Conservation (phyloP, 2,329 filamentous ascomycete genomes). For the Fusarium staphyleae region DNA sequence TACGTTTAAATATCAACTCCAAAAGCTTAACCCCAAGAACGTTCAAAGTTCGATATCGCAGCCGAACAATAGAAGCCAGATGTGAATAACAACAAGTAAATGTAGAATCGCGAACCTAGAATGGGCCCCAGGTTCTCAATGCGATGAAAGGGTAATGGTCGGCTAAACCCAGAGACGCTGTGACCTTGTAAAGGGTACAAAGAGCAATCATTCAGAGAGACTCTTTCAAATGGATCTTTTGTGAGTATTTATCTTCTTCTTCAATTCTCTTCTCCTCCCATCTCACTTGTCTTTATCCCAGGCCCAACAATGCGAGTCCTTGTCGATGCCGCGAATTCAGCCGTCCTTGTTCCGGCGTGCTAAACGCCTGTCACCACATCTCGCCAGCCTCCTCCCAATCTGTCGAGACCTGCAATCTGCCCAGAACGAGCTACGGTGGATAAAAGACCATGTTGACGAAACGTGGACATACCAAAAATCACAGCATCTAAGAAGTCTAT, state of each 20-base stretch:
- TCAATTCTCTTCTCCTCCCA: neutral
- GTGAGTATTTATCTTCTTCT: neutral
- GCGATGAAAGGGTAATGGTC: constrained; percentile 41
- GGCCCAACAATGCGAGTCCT: constrained; percentile 19
- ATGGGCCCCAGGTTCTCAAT: constrained; percentile 16
- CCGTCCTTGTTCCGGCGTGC: constrained; percentile 64
- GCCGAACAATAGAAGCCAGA: constrained; percentile 5
- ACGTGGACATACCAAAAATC: constrained; percentile 21
- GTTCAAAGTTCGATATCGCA: constrained; percentile 7
- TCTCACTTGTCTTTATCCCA: neutral
- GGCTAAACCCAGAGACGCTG: constrained; percentile 33
- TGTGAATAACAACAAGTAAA: constrained; percentile 22
- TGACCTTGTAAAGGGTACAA: neutral
- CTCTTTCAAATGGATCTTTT: neutral
- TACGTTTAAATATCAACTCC: neutral
- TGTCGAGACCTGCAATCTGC: constrained; percentile 71
- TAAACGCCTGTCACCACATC: constrained; percentile 59
- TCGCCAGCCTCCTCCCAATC: constrained; percentile 67
- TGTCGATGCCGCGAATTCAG: constrained; percentile 68
- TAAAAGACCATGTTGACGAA: constrained; percentile 64
- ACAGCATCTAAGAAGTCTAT: constrained; percentile 50
- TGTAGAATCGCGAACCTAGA: constrained; percentile 21
- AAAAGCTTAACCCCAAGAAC: neutral
- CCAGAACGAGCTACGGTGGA: constrained; percentile 75
- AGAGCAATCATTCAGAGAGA: neutral